phyloP scores from a whole-genome alignment of 2,329 filamentous ascomycete genomes.

The Fusarium falciforme region DNA sequence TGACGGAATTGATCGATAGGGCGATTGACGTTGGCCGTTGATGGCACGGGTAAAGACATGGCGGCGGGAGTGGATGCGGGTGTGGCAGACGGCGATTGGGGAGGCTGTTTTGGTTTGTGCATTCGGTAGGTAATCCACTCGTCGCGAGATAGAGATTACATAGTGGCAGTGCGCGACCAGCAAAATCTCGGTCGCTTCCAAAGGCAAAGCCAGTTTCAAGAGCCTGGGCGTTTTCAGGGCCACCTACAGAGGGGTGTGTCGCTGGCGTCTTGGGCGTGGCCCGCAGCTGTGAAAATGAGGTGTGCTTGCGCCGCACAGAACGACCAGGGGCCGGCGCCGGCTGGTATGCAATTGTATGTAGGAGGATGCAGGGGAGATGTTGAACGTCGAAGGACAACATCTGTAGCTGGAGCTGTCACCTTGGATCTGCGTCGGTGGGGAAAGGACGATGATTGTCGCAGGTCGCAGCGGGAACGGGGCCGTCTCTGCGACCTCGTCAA shows the following conservation, averaged over 20 bases:
- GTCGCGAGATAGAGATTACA: conserved; percentile 12
- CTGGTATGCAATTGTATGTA: not conserved
- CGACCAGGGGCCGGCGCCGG: not conserved
- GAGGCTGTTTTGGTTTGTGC: not conserved
- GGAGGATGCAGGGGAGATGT: not conserved
- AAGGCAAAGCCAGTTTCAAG: conserved; percentile 28
- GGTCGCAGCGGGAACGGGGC: not conserved
- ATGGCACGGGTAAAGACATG: conserved; percentile 32
- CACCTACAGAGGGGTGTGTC: conserved; percentile 2
- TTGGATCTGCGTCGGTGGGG: conserved; percentile 3
- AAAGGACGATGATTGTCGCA: conserved; percentile 1
- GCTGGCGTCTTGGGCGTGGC: not conserved
- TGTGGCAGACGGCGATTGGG: conserved; percentile 21
- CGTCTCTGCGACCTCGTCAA: not conserved
- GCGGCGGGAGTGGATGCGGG: conserved; percentile 34
- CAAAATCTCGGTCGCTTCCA: conserved; percentile 32
- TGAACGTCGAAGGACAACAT: not conserved
- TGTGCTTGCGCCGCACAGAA: conserved; percentile 19
- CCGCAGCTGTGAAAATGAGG: not conserved
- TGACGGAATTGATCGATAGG: conserved; percentile 32
- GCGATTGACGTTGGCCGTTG: conserved; percentile 15
- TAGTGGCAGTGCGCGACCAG: conserved; percentile 35
- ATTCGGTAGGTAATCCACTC: not conserved
- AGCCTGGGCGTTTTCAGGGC: not conserved
- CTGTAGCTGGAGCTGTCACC: not conserved